Conservation (phyloP, 129 eudicot genomes). For the Centella asiatica region DNA sequence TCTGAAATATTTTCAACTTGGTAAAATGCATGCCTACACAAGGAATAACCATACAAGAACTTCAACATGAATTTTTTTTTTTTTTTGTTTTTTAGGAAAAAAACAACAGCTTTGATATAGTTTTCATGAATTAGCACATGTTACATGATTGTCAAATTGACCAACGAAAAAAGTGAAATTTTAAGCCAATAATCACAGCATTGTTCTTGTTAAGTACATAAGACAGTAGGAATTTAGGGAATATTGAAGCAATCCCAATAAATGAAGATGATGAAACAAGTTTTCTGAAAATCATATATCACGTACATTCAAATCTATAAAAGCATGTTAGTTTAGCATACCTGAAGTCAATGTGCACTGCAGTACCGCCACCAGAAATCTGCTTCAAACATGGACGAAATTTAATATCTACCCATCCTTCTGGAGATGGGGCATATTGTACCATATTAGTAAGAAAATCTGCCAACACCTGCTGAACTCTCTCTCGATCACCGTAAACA, state of each 20-base stretch:
- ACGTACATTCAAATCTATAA: background rate
- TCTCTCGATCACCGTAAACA: constrained; percentile 71
- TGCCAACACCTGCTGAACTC: constrained; percentile 77
- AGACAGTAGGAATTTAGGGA: too few species aligned
- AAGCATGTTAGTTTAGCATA: constrained; percentile 12
- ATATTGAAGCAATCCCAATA: background rate
- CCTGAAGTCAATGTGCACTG: constrained; percentile 68
- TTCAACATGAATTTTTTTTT: too few species aligned
- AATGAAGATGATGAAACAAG: background rate
- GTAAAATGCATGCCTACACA: background rate
- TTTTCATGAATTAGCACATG: too few species aligned
- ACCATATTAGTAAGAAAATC: constrained; percentile 77
- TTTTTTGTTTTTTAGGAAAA: too few species aligned
- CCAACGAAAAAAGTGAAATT: background rate
- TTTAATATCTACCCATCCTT: constrained; percentile 86
- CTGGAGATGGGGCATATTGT: constrained; percentile 66
- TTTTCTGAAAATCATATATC: background rate
- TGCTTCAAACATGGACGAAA: constrained; percentile 66
- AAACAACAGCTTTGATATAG: too few species aligned
- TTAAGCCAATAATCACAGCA: too few species aligned
- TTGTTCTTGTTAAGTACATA: too few species aligned
- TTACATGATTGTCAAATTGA: background rate
- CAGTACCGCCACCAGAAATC: constrained; percentile 37
- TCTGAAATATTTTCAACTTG: background rate
- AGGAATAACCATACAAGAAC: too few species aligned